A percentile compares a stretch with the other conserved stretches of the same genome.
Conservation (phyloP, 75 land plant genomes). For the Cupressus sempervirens region DNA sequence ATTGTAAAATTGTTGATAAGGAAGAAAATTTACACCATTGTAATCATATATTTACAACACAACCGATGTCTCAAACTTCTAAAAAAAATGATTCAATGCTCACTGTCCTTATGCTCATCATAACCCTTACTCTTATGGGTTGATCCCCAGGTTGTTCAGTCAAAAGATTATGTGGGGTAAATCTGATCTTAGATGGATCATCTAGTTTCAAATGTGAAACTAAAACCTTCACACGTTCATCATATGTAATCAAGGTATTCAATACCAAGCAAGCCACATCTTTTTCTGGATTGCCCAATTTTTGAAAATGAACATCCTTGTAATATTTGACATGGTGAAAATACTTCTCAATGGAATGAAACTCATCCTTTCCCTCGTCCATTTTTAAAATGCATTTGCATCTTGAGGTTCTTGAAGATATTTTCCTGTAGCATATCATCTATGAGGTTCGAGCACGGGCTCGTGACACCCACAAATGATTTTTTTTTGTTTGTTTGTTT, state of each 20-base stretch:
- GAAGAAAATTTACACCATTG: constrained; percentile 32
- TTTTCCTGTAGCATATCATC: no score
- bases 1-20: constrained; percentile 17
- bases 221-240: neutral
- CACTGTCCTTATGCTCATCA: no score
- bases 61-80: no score
- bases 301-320: neutral
- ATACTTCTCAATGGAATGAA: neutral
- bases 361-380: neutral
- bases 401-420: no score
- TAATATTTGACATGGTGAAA: neutral
- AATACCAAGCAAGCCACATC: neutral
- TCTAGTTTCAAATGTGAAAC: neutral
- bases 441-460: no score
- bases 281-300: neutral
- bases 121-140: no score
- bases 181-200: neutral
- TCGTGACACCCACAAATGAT: no score
- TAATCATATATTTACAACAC: constrained; percentile 84
- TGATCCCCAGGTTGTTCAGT: neutral
- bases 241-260: neutral
- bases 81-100: no score
- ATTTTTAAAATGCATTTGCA: no score
- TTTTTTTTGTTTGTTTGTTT: no score
- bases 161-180: neutral